Base-by-base conservation (phyloP, 169 alveolate genomes). In the Eimeria sp. region DNA sequence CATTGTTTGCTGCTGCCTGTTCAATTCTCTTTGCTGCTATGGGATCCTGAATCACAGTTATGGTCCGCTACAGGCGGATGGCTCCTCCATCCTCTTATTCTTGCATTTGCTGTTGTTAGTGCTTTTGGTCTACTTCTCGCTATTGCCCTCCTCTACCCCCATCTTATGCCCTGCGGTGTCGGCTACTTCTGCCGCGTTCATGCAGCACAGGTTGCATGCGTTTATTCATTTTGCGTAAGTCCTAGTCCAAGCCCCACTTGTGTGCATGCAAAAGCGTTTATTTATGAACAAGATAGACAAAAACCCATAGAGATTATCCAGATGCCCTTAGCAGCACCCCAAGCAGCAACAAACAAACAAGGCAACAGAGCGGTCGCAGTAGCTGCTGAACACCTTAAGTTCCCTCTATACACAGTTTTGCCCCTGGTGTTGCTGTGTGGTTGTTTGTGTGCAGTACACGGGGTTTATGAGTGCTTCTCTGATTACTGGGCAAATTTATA, bases 121-220 rank as follows among this genome's bases (percentile, higher is more conserved):
- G 14, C 47, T 40, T 80, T 80, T 70, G 89, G 89, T 54, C 27
- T 80, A 27, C 30, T 54, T 22, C 89, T 80, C 40, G 61, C 89
- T 20, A 16, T 80, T 25, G 89, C 89, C 20, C 89, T 80, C 20
- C 63, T 80, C 6, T 80, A 80, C 89, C 89, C 89, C 10, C 11
- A 51, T 27, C 5, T 80, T 45, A 47, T 80, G 51, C 89, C 89
- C 25, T 47, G 89, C n/a, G 89, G 67, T 3, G 47, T 11, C 9
- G 89, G 89, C 61, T 80, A 80, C 70, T 47, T 80, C 67, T 80
- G 89, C 89, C 51, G 89, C 47, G 45, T 45, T 6, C 58, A 80
- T 51, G 61, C 89, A 80, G 89, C 70, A 16, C 89, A 80, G 25
- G 70, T 80, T 30, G 89, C 89, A 49, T 80, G 89, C 67, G 89